phyloP scores from a whole-genome alignment of 2,329 filamentous ascomycete species.

The Ceratocystis lukuohia region DNA sequence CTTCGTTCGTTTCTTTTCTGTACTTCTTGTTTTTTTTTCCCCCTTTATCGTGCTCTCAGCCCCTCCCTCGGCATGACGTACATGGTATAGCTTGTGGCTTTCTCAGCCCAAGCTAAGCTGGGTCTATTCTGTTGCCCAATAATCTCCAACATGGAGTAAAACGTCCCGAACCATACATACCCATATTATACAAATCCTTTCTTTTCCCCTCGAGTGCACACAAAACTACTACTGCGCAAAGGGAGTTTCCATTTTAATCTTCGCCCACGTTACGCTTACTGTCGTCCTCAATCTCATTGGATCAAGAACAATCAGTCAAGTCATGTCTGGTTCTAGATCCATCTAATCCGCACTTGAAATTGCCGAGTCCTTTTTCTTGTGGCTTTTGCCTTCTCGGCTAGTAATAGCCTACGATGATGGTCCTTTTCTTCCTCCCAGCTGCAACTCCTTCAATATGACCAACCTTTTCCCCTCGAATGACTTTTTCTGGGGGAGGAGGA shows the following conservation, averaged over 20 bases:
- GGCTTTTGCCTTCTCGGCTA: not conserved
- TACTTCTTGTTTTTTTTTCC: not conserved
- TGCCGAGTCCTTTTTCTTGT: not conserved
- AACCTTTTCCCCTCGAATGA: not conserved
- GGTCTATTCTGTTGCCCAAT: not conserved
- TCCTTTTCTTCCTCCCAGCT: not conserved
- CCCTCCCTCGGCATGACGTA: not conserved
- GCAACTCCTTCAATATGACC: not conserved
- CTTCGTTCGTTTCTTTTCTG: not conserved
- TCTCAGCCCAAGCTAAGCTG: not conserved
- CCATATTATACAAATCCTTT: conserved; percentile 1
- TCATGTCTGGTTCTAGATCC: not conserved
- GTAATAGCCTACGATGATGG: not conserved
- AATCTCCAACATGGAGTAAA: not conserved
- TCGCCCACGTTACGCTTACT: not conserved
- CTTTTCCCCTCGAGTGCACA: not conserved
- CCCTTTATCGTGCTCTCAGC: not conserved
- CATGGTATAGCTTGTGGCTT: not conserved
- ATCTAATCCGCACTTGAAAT: not conserved
- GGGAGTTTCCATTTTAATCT: not conserved
- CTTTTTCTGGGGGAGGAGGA: not conserved
- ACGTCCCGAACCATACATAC: not conserved
- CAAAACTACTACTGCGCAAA: not conserved
- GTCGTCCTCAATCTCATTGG: not conserved
- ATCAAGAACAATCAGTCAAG: not conserved